These are phyloP conservation scores for Trichosporon sp. DNA, from an alignment of 1,284 basidiomycete species.

Conservation along the genomic window DNA sequence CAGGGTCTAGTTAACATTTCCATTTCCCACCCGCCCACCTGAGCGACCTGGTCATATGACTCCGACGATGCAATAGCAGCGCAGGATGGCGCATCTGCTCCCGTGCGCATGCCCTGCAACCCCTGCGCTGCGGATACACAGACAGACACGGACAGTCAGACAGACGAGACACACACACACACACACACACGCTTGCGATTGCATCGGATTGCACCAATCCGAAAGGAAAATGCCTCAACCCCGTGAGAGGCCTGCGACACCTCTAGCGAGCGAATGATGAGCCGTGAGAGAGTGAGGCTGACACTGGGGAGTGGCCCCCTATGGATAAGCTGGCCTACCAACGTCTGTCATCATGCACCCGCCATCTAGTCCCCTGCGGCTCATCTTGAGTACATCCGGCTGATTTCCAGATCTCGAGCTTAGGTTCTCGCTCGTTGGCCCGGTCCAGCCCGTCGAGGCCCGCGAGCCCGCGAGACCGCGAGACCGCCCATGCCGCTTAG, in stretches of 20 bases:
- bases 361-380: neutral
- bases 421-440: neutral
- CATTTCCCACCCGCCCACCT: neutral
- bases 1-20: neutral
- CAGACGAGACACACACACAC: too few relatives aligned
- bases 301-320: too few relatives aligned
- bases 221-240: neutral
- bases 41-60: neutral
- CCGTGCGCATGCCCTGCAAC: neutral
- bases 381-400: neutral
- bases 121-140: neutral
- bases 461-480: too few relatives aligned
- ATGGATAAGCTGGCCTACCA: neutral
- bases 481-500: too few relatives aligned
- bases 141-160: too few relatives aligned
- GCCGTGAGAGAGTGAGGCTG: neutral
- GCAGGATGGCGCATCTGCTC: neutral
- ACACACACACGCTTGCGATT: neutral
- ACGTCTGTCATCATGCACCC: neutral
- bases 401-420: neutral
- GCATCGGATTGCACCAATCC: neutral
- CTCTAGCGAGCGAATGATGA: neutral
- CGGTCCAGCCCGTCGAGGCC: neutral
- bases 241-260: too few relatives aligned
- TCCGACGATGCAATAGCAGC: neutral